A percentile compares a stretch with the other conserved stretches of the same genome.
phyloP scores from a whole-genome alignment of 148 eudicot species.

The Chenopodium formosanum region DNA sequence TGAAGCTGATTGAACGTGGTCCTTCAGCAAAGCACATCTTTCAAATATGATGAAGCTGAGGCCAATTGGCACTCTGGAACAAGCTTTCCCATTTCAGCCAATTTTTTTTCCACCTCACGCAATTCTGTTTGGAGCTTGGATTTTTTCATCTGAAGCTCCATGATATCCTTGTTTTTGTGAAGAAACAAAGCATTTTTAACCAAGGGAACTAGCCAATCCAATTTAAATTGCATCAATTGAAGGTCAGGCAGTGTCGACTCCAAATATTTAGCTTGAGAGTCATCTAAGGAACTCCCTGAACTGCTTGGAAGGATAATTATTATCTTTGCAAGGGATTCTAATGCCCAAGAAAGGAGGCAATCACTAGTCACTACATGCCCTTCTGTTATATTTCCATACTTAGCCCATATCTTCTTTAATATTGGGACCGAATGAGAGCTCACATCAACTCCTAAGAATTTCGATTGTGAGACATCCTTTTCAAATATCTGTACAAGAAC shows the following conservation, averaged over 20 bases:
- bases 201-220: constrained; percentile 16
- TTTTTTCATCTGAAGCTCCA: background rate
- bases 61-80: background rate
- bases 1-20: background rate
- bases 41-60: background rate
- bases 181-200: background rate
- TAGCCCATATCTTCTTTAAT: constrained; percentile 18
- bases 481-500: constrained; percentile 5
- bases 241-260: background rate
- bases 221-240: background rate
- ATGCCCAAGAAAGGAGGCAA: constrained; percentile 16
- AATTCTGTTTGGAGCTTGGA: background rate
- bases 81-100: background rate
- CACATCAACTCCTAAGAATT: constrained; percentile 11
- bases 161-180: constrained; percentile 3
- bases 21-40: background rate
- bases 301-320: constrained; percentile 15
- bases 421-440: constrained; percentile 6
- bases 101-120: background rate
- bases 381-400: constrained; percentile 12
- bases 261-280: constrained; percentile 9
- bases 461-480: background rate
- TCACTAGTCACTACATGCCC: background rate
- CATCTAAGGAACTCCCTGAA: background rate
- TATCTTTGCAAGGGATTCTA: constrained; percentile 22